Base-by-base conservation (phyloP, 1,139 yeast species). In the Blastobotrys persicus region DNA sequence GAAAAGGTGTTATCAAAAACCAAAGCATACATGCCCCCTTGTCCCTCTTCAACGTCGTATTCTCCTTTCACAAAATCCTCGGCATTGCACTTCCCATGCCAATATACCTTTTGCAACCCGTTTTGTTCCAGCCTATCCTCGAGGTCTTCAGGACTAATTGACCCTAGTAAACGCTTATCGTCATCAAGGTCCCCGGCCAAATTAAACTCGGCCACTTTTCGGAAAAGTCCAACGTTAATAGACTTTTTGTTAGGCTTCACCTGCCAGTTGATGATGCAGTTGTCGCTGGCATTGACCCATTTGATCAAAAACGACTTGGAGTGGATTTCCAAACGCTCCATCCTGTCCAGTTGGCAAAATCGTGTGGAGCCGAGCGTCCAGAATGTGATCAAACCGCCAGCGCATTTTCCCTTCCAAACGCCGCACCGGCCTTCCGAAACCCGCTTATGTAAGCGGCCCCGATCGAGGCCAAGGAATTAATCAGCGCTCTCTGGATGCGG, bases 1-100 rank as follows among this genome's bases (percentile, higher is more conserved):
- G 96, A 85, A 58, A 91, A 88, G 1, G 96, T 85, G 66, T 92
- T 92, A 67, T 92, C 98, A 64, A 92, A 85, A 14, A 92, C 85
- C 63, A 92, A 85, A 0, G 97, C 98, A 70, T 80, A 86, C 64
- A 83, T 78, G 1, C 88, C 87, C 9, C 58, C 65, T 9, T 45
- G 39, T 18, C 70, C 72, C 31, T 72, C 70, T 2, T 67, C 64
- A 1, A 84, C 84, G 17, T 74, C 75, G 54, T 83, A 74, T 33
- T 76, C 72, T 0, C 94, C 95, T 50, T 79, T 81, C 45, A 59
- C 50, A 18, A 61, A 50, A 45, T 66, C 70, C 42, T 64, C 64
- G n/a, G 73, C 64, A 17, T 59, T 61, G 49, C 73, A 63, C 20
- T 68, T 62, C 31, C 70, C 72, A 45, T 60, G 63, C 62, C 68